Conservation (phyloP, 2,329 filamentous ascomycete species). For the Penicillium sp. region DNA sequence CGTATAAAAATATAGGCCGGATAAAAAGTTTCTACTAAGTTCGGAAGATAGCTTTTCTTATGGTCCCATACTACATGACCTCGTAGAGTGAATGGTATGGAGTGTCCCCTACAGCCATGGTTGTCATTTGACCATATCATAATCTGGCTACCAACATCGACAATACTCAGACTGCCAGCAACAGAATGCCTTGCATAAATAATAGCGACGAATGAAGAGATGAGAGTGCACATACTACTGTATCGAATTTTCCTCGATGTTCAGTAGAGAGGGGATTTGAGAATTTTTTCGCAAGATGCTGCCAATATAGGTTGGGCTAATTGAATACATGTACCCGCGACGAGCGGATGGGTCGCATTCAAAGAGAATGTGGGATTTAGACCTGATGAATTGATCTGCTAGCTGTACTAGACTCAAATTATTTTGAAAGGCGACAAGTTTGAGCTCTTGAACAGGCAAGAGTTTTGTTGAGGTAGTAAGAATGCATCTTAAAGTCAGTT, state of each 20-base stretch:
- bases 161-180: background rate
- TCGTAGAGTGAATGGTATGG: background rate
- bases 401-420: background rate
- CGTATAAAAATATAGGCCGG: too few species aligned
- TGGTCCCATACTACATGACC: too few species aligned
- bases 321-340: background rate
- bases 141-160: constrained; percentile 4
- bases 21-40: too few species aligned
- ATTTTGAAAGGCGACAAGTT: background rate
- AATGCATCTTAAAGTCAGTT: background rate
- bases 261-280: background rate
- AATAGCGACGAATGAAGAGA: background rate
- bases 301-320: background rate
- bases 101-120: constrained; percentile 7
- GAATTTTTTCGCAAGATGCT: background rate
- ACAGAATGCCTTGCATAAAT: background rate
- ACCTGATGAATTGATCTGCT: background rate
- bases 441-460: background rate
- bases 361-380: background rate
- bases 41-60: too few species aligned
- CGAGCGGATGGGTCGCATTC: background rate
- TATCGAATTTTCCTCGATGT: background rate
- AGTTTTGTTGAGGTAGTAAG: background rate
- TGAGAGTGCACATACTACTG: background rate
- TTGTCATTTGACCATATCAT: constrained; percentile 11